Base-by-base conservation (phyloP, 2,329 filamentous ascomycete genomes). In the Pleomassaria siparia region DNA sequence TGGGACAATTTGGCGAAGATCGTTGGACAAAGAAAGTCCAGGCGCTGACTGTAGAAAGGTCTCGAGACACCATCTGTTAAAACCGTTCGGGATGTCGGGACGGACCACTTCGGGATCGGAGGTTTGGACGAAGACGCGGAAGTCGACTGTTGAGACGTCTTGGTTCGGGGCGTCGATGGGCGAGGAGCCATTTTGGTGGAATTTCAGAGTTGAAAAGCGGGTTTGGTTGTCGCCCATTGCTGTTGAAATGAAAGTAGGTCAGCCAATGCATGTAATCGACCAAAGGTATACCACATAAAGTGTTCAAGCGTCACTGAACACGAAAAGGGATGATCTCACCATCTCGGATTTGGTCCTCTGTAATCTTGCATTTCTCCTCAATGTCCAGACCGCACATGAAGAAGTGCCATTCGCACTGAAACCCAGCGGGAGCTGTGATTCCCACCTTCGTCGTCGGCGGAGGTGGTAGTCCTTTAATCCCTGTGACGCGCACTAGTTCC, bases 371-470 rank as follows among this genome's bases (percentile, higher is more conserved):
- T 46, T 77, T 77, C 18, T 72, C 70, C 10, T 58, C 55, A 9
- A 75, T 67, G 40, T 76, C 72, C 2, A 76, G 63, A 0, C 74
- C 74, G 22, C 67, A 68, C 20, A 74, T 63, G 43, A 70, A 72
- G 26, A 69, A 73, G 11, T 73, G 72, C 10, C 69, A 66, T 47
- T 76, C 74, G 0, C 72, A 73, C 50, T 75, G 72, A 30, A 64
- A 76, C 0, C 74, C 74, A 2, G 73, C 74, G 24, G 62, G 63
- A 0, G 72, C 74, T 2, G 74, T 72, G 21, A 76, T 59, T 24
- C 69, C 72, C 16, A 74, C 62, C 59, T 80, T 80, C 4, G 75
- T 78, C 0, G 76, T 79, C 6, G 74, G 65, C 4, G 56, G 54
- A 1, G 77, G 77, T 0, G 75, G 66, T 5, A 40, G 20, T 4